Evolutionary conservation across 352 stramenopile genomes (phyloP).

Genomic region (Elongisporangium senticosum): DNA sequence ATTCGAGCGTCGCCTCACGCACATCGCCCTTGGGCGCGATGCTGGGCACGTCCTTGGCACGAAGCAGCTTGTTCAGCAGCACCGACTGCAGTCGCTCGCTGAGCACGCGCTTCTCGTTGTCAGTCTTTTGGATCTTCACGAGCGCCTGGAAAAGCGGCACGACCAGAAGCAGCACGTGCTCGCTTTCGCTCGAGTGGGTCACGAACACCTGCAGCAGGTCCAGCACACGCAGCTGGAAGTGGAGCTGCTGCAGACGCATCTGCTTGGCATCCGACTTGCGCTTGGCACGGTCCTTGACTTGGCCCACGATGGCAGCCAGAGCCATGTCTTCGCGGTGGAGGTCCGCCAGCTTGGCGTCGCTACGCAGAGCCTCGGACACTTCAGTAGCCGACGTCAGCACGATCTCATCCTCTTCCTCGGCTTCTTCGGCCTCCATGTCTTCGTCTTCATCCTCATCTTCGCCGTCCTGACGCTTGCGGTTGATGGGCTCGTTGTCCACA

Average conservation of each 20-base stretch:
- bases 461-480: slow-evolving; percentile 11
- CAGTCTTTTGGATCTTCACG: slow-evolving; percentile 39
- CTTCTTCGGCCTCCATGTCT: slow-evolving; percentile 27
- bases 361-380: slow-evolving; percentile 61
- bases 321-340: slow-evolving; percentile 76
- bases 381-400: slow-evolving; percentile 49
- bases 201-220: slow-evolving; percentile 76
- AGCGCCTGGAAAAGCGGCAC: slow-evolving; percentile 60
- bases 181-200: slow-evolving; percentile 19
- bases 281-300: slow-evolving; percentile 68
- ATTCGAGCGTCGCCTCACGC: slow-evolving; percentile 17
- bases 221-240: slow-evolving; percentile 84
- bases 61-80: slow-evolving; percentile 63
- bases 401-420: slow-evolving; percentile 55
- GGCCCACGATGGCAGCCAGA: slow-evolving; percentile 70
- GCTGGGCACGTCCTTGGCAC: slow-evolving; percentile 40
- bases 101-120: slow-evolving; percentile 66
- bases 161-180: slow-evolving; percentile 42
- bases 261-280: slow-evolving; percentile 75
- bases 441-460: slow-evolving; percentile 34
- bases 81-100: slow-evolving; percentile 67
- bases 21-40: slow-evolving; percentile 11
- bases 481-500: slow-evolving; percentile 37
- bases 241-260: slow-evolving; percentile 56
- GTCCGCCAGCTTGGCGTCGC: slow-evolving; percentile 53